Evolutionary conservation across 306 rosid species (phyloP).

Genomic region (Cucurbita ficifolia): DNA sequence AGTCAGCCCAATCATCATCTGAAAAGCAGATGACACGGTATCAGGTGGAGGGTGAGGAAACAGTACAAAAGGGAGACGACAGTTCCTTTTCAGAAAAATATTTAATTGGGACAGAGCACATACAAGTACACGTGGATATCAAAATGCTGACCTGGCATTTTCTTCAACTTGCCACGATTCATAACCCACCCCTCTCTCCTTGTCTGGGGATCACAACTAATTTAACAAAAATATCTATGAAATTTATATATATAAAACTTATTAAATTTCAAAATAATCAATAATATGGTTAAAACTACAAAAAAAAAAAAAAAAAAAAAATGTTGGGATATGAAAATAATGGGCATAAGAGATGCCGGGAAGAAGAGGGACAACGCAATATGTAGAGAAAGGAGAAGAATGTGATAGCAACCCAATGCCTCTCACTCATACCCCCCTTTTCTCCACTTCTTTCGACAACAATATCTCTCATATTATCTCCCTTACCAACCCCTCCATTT

Average conservation of each 20-base stretch:
- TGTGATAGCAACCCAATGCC: background rate
- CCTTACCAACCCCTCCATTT: background rate
- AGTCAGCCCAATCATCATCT: too few species aligned
- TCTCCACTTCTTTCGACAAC: slow-evolving; percentile 3
- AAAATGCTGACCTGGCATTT: background rate
- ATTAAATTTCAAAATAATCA: too few species aligned
- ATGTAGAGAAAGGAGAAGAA: background rate
- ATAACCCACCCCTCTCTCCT: too few species aligned
- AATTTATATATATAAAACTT: too few species aligned
- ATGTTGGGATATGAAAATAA: background rate
- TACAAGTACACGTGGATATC: background rate
- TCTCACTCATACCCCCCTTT: background rate
- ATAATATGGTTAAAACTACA: too few species aligned
- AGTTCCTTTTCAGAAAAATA: background rate
- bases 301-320: too few species aligned
- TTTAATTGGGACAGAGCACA: background rate
- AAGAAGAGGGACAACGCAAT: background rate
- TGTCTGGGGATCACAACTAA: too few species aligned
- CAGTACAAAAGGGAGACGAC: background rate
- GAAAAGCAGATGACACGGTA: background rate
- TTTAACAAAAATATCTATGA: too few species aligned
- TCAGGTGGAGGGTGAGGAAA: background rate
- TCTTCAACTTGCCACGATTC: background rate
- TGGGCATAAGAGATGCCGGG: background rate
- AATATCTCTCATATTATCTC: slow-evolving; percentile 1